A percentile compares a stretch with the other conserved stretches of the same genome.
phyloP scores from a whole-genome alignment of 2,329 filamentous ascomycete species.

The Diaporthe sp. region DNA sequence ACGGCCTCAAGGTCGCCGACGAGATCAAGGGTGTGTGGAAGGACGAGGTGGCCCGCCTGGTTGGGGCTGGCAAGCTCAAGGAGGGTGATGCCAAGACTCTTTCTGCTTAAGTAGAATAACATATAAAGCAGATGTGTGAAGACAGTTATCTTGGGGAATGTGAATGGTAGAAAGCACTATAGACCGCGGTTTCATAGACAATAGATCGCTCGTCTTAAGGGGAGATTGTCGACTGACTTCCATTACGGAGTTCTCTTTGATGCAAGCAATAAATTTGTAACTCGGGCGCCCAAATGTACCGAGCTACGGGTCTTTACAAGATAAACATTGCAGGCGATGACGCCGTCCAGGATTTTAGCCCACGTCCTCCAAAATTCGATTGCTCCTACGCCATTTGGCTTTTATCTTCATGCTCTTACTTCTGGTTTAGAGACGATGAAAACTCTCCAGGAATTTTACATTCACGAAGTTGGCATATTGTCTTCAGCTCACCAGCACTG shows the following conservation, averaged over 20 bases:
- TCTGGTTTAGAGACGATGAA: too few species aligned
- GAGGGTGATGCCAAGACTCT: slow-evolving; percentile 82
- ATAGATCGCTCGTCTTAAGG: slow-evolving; percentile 15
- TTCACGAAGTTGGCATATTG: too few species aligned
- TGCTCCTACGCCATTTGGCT: too few species aligned
- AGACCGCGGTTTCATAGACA: slow-evolving; percentile 28
- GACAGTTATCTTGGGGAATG: neutral
- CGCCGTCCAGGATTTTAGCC: neutral
- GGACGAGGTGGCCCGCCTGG: slow-evolving; percentile 81
- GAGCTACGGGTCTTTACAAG: neutral
- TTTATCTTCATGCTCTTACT: neutral
- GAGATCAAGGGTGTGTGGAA: slow-evolving; percentile 90
- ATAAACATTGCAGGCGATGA: neutral
- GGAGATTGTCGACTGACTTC: neutral
- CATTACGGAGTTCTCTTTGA: neutral
- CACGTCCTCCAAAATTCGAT: neutral
- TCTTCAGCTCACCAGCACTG: too few species aligned
- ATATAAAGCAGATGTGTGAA: neutral
- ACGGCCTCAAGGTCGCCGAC: slow-evolving; percentile 80
- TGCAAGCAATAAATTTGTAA: neutral
- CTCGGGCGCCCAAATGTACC: neutral
- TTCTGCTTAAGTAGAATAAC: slow-evolving; percentile 45
- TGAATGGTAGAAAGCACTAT: slow-evolving; percentile 14
- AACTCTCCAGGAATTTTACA: neutral
- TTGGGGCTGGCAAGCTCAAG: slow-evolving; percentile 87